Evolutionary conservation across 2,329 filamentous ascomycete species (phyloP).

Genomic region (Phyllosticta capitalensis): DNA sequence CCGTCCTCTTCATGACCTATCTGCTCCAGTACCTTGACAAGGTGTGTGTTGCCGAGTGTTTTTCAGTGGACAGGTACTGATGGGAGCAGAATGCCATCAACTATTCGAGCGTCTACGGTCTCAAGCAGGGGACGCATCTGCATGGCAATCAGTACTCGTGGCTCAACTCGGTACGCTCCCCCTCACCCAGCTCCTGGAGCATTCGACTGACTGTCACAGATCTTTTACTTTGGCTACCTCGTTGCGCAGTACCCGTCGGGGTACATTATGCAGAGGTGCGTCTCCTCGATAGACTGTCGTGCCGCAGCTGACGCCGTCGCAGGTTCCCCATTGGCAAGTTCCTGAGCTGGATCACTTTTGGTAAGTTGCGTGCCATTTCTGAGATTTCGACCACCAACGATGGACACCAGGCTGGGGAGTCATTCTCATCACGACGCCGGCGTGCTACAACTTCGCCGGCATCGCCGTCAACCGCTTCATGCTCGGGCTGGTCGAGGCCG

Average conservation of each 20-base stretch:
- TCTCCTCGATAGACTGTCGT: not conserved
- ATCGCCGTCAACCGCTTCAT: slow-evolving; percentile 29
- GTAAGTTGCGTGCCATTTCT: slow-evolving; percentile 10
- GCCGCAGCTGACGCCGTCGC: not conserved
- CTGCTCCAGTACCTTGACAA: slow-evolving; percentile 35
- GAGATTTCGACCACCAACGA: not conserved
- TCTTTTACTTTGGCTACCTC: slow-evolving; percentile 44
- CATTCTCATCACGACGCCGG: slow-evolving; percentile 33
- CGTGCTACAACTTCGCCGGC: slow-evolving; percentile 30
- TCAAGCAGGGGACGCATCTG: slow-evolving; percentile 40
- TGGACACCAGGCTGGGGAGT: slow-evolving; percentile 31
- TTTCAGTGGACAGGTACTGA: too few species aligned
- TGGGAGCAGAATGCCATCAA: slow-evolving; percentile 34
- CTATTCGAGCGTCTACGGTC: slow-evolving; percentile 42
- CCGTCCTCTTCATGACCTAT: slow-evolving; percentile 26
- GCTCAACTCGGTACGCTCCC: slow-evolving; percentile 22
- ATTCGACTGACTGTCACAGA: slow-evolving; percentile 19
- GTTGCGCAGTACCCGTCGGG: slow-evolving; percentile 37
- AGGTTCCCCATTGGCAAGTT: slow-evolving; percentile 37
- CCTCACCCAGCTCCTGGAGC: not conserved
- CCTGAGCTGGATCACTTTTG: slow-evolving; percentile 31
- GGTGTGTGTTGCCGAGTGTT: slow-evolving; percentile 14
- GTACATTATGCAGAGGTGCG: slow-evolving; percentile 32
- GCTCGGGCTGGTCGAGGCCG: slow-evolving; percentile 26
- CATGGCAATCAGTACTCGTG: slow-evolving; percentile 43